Conservation (phyloP, 495 filamentous ascomycete species). For the Sordaria brevicollis region DNA sequence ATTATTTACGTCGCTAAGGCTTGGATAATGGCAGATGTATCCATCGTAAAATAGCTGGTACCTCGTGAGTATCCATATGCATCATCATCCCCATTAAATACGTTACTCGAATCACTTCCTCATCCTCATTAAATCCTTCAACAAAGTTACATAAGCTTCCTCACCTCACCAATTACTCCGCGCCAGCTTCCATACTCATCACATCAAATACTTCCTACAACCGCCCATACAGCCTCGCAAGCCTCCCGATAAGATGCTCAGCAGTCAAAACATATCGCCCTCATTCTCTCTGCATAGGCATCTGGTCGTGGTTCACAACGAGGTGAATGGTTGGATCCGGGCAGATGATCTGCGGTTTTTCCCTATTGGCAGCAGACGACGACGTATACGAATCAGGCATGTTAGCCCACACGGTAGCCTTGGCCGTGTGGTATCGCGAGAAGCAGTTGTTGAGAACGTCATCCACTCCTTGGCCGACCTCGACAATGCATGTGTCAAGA, state of each 20-base stretch:
- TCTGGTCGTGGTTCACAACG: background rate
- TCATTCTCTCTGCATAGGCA: background rate
- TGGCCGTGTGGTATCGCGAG: constrained; percentile 27
- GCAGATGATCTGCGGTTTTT: constrained; percentile 5
- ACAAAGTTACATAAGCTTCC: no score
- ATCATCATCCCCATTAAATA: no score
- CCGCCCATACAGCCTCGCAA: background rate
- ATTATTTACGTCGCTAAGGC: background rate
- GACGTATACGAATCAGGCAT: constrained; percentile 29
- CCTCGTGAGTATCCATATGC: background rate
- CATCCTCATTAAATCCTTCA: no score
- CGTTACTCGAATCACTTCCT: no score
- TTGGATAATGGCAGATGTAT: background rate
- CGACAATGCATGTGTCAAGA: constrained; percentile 34
- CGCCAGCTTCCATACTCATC: no score
- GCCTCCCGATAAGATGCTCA: background rate
- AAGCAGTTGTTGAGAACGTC: constrained; percentile 30
- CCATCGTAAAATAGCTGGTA: background rate
- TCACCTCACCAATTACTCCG: no score
- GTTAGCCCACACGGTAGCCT: constrained; percentile 32
- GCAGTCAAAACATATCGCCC: background rate
- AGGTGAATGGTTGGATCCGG: constrained; percentile 10
- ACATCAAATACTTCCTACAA: no score
- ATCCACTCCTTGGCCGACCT: constrained; percentile 25
- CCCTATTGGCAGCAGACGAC: background rate